Evolutionary conservation across 2,329 filamentous ascomycete genomes (phyloP).

Genomic region (Verticillium nubilum): DNA sequence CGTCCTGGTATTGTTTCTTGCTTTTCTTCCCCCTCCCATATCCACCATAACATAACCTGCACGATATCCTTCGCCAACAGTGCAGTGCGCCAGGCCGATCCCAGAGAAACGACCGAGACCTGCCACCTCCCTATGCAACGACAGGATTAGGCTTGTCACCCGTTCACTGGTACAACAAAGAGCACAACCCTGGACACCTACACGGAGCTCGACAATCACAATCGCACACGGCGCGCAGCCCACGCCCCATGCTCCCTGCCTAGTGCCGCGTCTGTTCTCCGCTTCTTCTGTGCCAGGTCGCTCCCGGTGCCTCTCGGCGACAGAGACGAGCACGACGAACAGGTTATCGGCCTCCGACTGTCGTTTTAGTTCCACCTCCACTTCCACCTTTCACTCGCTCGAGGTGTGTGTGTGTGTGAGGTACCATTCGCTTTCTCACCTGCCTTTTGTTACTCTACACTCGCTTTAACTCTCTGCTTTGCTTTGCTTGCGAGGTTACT

Average conservation of each 20-base stretch:
- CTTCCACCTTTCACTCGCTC: conserved; percentile 1
- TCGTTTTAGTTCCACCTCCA: not conserved
- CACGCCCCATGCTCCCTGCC: not conserved
- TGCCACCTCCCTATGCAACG: not conserved
- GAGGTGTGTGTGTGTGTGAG: not conserved
- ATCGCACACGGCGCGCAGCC: not conserved
- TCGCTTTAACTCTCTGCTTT: not conserved
- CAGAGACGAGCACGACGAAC: not conserved
- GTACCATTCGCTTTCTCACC: conserved; percentile 1
- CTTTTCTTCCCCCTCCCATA: no score
- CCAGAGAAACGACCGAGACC: not conserved
- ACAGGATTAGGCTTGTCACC: not conserved
- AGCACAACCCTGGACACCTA: not conserved
- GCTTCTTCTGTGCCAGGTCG: conserved; percentile 1
- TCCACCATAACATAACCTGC: not conserved
- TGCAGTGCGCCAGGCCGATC: not conserved
- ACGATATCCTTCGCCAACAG: not conserved
- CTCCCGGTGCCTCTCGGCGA: not conserved
- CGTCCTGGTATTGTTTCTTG: no score
- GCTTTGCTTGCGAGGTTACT: conserved; percentile 3
- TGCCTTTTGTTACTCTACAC: conserved; percentile 1
- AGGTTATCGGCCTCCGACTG: not conserved
- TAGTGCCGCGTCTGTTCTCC: not conserved
- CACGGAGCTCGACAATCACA: not conserved
- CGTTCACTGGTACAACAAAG: not conserved